Base-by-base conservation (phyloP, 2,329 filamentous ascomycete genomes). In the Penicillium polonicum region DNA sequence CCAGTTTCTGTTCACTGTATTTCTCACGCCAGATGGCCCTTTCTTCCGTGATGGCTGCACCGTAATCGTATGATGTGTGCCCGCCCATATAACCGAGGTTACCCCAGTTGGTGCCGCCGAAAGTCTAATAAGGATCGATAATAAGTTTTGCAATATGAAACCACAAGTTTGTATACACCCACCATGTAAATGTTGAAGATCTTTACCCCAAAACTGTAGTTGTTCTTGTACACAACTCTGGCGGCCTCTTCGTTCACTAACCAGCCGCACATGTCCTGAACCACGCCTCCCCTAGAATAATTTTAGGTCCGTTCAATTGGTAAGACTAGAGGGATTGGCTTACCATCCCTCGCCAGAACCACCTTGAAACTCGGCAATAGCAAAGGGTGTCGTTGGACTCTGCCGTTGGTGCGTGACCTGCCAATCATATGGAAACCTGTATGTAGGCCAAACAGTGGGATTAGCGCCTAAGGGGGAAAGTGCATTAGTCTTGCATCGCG, bases 71-170 rank as follows among this genome's bases (percentile, higher is more conserved):
- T 3, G 78, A 80, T 0, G 82, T 85, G 58, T 86, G 85, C 1
- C 81, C 84, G 6, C 84, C 85, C n/a, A 85, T 80, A 62, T 90
- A 83, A 0, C 88, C 87, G 3, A 90, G 73, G 59, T 91, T 91
- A 0, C 89, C 89, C 89, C 89, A 92, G 68, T 92, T 93, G 0
- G 89, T 92, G 1, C 89, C 89, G 5, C 89, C 89, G 63, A 81
- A 89, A 0, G 83, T 85, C 81, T 82, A 7, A 15, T 3, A 12
- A 45, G 5, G 15, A 15, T 31, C 9, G 35, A 6, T 1, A 12
- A 23, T 61, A 62, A 84, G 83, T 88, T 91, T 91, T 70, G 90
- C 91, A 1, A 64, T 85, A 91, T 19, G 55, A 89, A 78, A 2
- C 91, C n/a, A 17, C n/a, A 25, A 15, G 2, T 5, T 7, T 27